These are phyloP conservation scores for Pulicaria dysenterica DNA, from an alignment of 129 eudicot genomes.

Conservation along the genomic window DNA sequence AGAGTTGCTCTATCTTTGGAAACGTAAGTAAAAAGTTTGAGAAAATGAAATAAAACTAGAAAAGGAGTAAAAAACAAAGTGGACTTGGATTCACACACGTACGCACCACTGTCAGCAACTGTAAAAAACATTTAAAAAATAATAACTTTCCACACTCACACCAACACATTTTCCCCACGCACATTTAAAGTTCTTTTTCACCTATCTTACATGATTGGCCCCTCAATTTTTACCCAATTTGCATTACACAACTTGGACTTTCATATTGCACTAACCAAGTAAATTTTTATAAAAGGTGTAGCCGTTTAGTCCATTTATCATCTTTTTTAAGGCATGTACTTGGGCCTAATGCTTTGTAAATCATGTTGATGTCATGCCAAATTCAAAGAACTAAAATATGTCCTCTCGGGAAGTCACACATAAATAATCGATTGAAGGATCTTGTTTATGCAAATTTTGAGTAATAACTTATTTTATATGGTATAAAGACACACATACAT, in stretches of 20 bases:
- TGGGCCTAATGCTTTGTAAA: too few species aligned
- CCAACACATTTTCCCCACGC: conserved; percentile 48
- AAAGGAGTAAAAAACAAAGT: conserved; percentile 16
- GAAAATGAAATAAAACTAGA: not conserved
- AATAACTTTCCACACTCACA: conserved; percentile 38
- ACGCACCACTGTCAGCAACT: conserved; percentile 42
- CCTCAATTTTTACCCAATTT: not conserved
- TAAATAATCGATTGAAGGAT: too few species aligned
- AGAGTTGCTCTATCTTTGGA: too few species aligned
- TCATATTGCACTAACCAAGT: not conserved
- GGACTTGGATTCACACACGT: conserved; percentile 44
- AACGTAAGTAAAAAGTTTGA: not conserved
- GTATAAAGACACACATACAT: too few species aligned
- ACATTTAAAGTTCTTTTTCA: conserved; percentile 32
- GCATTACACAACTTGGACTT: conserved; percentile 14
- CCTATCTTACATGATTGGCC: conserved; percentile 12
- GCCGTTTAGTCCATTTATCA: not conserved
- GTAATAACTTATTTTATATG: too few species aligned
- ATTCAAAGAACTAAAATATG: too few species aligned
- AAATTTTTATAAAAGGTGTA: not conserved
- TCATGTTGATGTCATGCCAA: too few species aligned
- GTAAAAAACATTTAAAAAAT: conserved; percentile 32
- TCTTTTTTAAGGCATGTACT: not conserved
- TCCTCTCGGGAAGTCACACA: too few species aligned
- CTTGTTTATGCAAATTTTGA: too few species aligned